These are phyloP conservation scores for Fomitopsis serialis DNA, from an alignment of 768 basidiomycete genomes.

Conservation along the genomic window DNA sequence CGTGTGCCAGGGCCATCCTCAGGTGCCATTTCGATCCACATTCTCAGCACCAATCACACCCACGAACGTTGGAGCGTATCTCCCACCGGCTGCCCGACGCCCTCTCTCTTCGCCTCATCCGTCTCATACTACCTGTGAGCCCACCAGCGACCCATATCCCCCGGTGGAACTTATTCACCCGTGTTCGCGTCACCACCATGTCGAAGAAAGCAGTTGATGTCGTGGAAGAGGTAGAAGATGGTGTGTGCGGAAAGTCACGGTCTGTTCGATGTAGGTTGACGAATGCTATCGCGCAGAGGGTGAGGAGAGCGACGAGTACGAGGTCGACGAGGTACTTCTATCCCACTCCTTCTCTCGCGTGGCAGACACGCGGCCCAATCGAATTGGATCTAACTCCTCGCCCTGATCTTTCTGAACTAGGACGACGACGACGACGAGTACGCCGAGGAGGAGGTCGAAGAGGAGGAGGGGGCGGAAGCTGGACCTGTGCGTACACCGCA, in stretches of 20 bases:
- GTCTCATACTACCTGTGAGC: too few relatives aligned
- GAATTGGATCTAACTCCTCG: neutral
- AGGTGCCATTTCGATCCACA: neutral
- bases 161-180: neutral
- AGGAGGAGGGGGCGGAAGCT: constrained; percentile 16
- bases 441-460: constrained; percentile 18
- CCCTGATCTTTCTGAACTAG: neutral
- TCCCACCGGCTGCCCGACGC: neutral
- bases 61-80: constrained; percentile 11
- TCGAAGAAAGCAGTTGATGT: constrained; percentile 7
- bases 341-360: neutral
- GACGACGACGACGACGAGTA: constrained; percentile 21
- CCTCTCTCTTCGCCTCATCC: neutral
- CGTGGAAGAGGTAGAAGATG: constrained; percentile 14
- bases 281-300: constrained; percentile 5
- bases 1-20: neutral
- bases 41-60: constrained; percentile 9
- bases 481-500: constrained; percentile 6
- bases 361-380: neutral
- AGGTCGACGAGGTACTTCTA: constrained; percentile 15
- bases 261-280: neutral
- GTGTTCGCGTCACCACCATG: neutral
- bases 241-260: neutral
- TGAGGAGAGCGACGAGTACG: constrained; percentile 27
- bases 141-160: too few relatives aligned